A percentile compares a stretch with the other conserved stretches of the same genome.
phyloP scores from a whole-genome alignment of 495 filamentous ascomycete genomes.

The Penicillium silybi region DNA sequence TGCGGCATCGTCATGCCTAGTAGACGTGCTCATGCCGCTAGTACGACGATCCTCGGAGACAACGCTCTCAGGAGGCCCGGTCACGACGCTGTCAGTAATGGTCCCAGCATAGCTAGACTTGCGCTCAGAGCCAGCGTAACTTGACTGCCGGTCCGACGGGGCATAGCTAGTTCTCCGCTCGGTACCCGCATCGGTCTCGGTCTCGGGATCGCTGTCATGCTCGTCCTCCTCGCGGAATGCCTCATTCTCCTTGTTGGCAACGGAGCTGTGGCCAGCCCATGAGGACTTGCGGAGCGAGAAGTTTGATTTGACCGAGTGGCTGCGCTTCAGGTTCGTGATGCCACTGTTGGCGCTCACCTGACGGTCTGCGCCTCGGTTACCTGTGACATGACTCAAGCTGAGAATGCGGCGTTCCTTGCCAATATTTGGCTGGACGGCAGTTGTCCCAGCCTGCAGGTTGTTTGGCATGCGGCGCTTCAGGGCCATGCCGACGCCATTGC shows the following conservation, averaged over 20 bases:
- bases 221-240: constrained; percentile 52
- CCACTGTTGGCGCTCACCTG: constrained; percentile 45
- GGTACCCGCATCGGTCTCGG: constrained; percentile 51
- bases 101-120: constrained; percentile 43
- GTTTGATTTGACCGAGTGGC: constrained; percentile 67
- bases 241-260: constrained; percentile 61
- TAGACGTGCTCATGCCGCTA: constrained; percentile 45
- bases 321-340: constrained; percentile 56
- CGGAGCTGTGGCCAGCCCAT: constrained; percentile 57
- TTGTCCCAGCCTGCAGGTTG: constrained; percentile 42
- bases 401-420: constrained; percentile 68
- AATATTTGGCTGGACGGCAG: constrained; percentile 44
- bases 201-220: constrained; percentile 38
- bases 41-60: constrained; percentile 46
- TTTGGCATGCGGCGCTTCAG: constrained; percentile 45
- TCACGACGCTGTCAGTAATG: constrained; percentile 44
- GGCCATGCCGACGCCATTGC: constrained; percentile 50
- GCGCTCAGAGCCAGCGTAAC: constrained; percentile 33
- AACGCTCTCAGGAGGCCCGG: constrained; percentile 46
- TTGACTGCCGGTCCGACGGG: constrained; percentile 43
- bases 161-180: constrained; percentile 52
- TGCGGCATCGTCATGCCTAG: no score
- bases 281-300: constrained; percentile 64
- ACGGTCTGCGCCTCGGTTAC: constrained; percentile 64
- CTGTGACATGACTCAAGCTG: constrained; percentile 80